phyloP scores from a whole-genome alignment of 108 stramenopile genomes.

The Skeletonema potamos region DNA sequence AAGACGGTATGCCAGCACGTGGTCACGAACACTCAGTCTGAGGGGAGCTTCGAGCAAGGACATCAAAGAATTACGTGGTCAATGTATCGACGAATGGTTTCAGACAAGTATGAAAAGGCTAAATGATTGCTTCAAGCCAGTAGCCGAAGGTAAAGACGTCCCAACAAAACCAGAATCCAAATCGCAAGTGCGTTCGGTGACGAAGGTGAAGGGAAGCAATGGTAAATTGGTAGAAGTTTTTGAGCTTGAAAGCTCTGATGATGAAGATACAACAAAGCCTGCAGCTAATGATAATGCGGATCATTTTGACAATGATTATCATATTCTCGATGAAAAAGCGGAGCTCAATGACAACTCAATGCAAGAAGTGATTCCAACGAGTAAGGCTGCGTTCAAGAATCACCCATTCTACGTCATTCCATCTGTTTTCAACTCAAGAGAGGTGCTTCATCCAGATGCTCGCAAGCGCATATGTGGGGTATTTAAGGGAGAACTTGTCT shows the following conservation, averaged over 20 bases:
- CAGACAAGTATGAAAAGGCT: slow-evolving; percentile 14
- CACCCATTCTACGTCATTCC: slow-evolving; percentile 73
- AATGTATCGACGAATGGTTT: slow-evolving; percentile 51
- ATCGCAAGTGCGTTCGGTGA: slow-evolving; percentile 18
- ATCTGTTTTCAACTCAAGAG: slow-evolving; percentile 62
- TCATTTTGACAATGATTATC: slow-evolving; percentile 14
- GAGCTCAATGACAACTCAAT: slow-evolving; percentile 38
- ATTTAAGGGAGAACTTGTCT: slow-evolving; percentile 87
- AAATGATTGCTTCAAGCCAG: slow-evolving; percentile 7
- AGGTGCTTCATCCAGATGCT: slow-evolving; percentile 80
- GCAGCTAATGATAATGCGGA: not conserved
- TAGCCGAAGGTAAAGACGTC: not conserved
- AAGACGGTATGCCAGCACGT: slow-evolving; percentile 72
- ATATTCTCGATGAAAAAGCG: slow-evolving; percentile 53
- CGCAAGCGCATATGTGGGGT: slow-evolving; percentile 71
- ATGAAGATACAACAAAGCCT: slow-evolving; percentile 17
- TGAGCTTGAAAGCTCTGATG: slow-evolving; percentile 32
- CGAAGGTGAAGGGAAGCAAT: slow-evolving; percentile 21
- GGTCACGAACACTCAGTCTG: slow-evolving; percentile 61
- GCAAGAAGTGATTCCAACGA: slow-evolving; percentile 79
- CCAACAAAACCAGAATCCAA: not conserved
- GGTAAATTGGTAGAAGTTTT: slow-evolving; percentile 45
- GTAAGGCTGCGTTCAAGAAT: slow-evolving; percentile 73
- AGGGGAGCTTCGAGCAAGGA: slow-evolving; percentile 57
- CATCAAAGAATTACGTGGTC: slow-evolving; percentile 27